phyloP scores from a whole-genome alignment of 2,329 filamentous ascomycete genomes.

The Fulvia fulva region DNA sequence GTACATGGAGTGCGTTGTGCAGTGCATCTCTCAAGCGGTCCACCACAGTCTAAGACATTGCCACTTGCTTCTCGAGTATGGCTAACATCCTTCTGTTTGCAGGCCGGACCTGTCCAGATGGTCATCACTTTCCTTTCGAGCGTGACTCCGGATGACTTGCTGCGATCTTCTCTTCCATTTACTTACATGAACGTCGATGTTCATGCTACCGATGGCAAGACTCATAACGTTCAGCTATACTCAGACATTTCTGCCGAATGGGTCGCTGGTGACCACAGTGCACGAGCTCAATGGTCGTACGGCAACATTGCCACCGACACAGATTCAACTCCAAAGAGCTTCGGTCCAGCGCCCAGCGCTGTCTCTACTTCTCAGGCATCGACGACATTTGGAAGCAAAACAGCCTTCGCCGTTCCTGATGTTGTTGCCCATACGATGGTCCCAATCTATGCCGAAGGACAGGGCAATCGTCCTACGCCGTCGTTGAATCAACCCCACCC shows the following conservation, averaged over 20 bases:
- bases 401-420: slow-evolving; percentile 1
- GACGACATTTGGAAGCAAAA: slow-evolving; percentile 10
- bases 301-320: not conserved
- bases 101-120: slow-evolving; percentile 39
- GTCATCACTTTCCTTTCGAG: slow-evolving; percentile 67
- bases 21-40: no score
- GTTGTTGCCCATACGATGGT: slow-evolving; percentile 3
- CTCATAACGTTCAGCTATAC: slow-evolving; percentile 62
- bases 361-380: slow-evolving; percentile 1
- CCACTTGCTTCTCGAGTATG: no score
- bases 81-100: no score
- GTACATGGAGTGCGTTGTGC: no score
- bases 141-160: slow-evolving; percentile 62
- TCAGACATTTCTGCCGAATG: slow-evolving; percentile 71
- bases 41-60: no score
- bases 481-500: not conserved
- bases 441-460: slow-evolving; percentile 1
- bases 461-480: slow-evolving; percentile 2
- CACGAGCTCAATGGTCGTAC: slow-evolving; percentile 43
- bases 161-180: slow-evolving; percentile 64
- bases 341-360: not conserved
- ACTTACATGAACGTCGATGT: slow-evolving; percentile 66
- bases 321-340: not conserved
- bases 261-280: slow-evolving; percentile 57
- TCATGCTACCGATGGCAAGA: slow-evolving; percentile 56